phyloP scores from a whole-genome alignment of 208 protist species.

The Vickermania ingenoplastis region DNA sequence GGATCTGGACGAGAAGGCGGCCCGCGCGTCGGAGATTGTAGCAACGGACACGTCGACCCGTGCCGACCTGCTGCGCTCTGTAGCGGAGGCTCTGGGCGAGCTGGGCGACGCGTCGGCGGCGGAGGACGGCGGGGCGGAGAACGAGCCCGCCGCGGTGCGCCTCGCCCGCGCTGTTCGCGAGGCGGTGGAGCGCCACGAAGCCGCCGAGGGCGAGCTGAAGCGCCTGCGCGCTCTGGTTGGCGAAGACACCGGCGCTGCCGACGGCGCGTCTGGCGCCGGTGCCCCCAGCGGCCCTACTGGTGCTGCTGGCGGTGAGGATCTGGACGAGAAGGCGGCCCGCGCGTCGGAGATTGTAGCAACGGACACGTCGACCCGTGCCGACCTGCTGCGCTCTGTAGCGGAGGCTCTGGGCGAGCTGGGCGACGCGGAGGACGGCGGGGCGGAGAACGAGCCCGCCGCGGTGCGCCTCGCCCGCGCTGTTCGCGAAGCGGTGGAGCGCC shows the following conservation, averaged over 20 bases:
- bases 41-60: slow-evolving; percentile 16
- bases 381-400: not conserved
- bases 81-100: slow-evolving; percentile 17
- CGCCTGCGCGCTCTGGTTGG: not conserved
- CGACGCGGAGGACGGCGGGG: not conserved
- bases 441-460: not conserved
- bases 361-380: slow-evolving; percentile 3
- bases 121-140: slow-evolving; percentile 8
- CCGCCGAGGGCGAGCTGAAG: not conserved
- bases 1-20: not conserved
- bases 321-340: not conserved
- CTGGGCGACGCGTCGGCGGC: slow-evolving; percentile 11
- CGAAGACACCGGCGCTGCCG: not conserved
- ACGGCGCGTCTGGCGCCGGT: not conserved
- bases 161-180: not conserved
- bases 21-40: not conserved
- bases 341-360: not conserved
- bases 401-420: not conserved
- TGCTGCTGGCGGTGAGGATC: not conserved
- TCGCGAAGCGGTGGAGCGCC: not conserved
- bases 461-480: not conserved
- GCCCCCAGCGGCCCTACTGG: not conserved
- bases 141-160: slow-evolving; percentile 11
- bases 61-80: slow-evolving; percentile 18
- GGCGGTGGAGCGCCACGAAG: not conserved